These are phyloP conservation scores for Nyssa sinensis DNA, from an alignment of 148 eudicot genomes.

Conservation along the genomic window DNA sequence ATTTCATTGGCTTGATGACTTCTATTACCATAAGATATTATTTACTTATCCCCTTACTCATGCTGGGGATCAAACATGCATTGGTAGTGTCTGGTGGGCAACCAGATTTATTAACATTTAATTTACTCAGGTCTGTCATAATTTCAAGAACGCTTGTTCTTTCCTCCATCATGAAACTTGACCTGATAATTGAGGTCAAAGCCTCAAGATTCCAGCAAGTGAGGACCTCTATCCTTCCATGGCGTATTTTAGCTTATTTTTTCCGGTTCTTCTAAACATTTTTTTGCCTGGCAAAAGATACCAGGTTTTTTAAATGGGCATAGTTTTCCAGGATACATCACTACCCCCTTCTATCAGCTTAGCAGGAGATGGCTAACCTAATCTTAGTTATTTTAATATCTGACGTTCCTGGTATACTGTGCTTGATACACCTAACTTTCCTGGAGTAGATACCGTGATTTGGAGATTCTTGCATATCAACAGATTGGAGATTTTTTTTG, in stretches of 20 bases:
- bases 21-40: background rate
- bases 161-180: conserved; percentile 33
- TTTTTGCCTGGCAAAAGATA: conserved; percentile 9
- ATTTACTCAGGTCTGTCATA: conserved; percentile 26
- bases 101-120: conserved; percentile 14
- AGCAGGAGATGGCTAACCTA: conserved; percentile 14
- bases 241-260: conserved; percentile 22
- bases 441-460: background rate
- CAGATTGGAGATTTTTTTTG: background rate
- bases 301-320: conserved; percentile 14
- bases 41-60: background rate
- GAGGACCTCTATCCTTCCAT: conserved; percentile 23
- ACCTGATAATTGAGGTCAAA: too few species aligned
- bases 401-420: conserved; percentile 4
- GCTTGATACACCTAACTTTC: background rate
- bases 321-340: conserved; percentile 8
- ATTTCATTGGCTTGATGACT: background rate
- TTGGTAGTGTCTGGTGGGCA: conserved; percentile 14
- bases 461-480: background rate
- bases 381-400: conserved; percentile 1
- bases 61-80: background rate
- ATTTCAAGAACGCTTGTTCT: conserved; percentile 36
- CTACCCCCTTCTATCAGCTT: conserved; percentile 13
- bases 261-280: conserved; percentile 15
- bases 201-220: conserved; percentile 33